Evolutionary conservation across 2,329 filamentous ascomycete species (phyloP).

Genomic region (Sclerotinia sclerotiorum): DNA sequence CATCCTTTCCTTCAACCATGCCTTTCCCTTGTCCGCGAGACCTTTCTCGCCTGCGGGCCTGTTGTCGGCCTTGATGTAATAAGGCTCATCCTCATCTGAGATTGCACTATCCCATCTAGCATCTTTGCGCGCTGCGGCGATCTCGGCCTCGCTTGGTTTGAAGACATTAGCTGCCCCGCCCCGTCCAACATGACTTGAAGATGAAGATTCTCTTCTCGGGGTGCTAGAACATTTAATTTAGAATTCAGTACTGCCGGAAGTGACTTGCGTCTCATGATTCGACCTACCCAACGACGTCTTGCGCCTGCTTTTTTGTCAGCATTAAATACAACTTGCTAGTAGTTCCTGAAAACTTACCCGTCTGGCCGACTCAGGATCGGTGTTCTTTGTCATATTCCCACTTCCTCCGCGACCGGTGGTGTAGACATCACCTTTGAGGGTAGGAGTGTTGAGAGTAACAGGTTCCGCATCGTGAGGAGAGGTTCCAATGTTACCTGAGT

Average conservation of each 20-base stretch:
- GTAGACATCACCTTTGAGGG: slow-evolving; percentile 77
- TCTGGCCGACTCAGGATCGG: slow-evolving; percentile 71
- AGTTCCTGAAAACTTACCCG: slow-evolving; percentile 39
- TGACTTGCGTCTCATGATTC: neutral
- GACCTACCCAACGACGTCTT: slow-evolving; percentile 74
- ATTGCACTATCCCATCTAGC: slow-evolving; percentile 34
- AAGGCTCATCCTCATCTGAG: slow-evolving; percentile 31
- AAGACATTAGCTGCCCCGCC: slow-evolving; percentile 74
- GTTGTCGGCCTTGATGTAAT: slow-evolving; percentile 4
- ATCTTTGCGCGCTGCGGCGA: slow-evolving; percentile 39
- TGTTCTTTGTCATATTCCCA: slow-evolving; percentile 80
- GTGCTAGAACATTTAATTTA: slow-evolving; percentile 23
- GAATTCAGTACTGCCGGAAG: neutral
- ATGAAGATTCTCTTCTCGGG: slow-evolving; percentile 55
- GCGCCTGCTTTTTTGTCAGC: slow-evolving; percentile 47
- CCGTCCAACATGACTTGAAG: slow-evolving; percentile 66
- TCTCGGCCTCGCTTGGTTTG: slow-evolving; percentile 45
- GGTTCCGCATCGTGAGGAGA: slow-evolving; percentile 50
- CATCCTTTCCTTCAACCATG: slow-evolving; percentile 38
- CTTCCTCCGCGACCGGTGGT: slow-evolving; percentile 83
- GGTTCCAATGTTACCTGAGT: slow-evolving; percentile 62
- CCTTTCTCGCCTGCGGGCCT: slow-evolving; percentile 37
- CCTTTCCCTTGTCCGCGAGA: slow-evolving; percentile 55
- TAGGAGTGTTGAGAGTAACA: slow-evolving; percentile 75
- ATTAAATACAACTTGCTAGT: neutral